These are phyloP conservation scores for Blastomyces percursus DNA, from an alignment of 2,329 filamentous ascomycete species.

Conservation along the genomic window DNA sequence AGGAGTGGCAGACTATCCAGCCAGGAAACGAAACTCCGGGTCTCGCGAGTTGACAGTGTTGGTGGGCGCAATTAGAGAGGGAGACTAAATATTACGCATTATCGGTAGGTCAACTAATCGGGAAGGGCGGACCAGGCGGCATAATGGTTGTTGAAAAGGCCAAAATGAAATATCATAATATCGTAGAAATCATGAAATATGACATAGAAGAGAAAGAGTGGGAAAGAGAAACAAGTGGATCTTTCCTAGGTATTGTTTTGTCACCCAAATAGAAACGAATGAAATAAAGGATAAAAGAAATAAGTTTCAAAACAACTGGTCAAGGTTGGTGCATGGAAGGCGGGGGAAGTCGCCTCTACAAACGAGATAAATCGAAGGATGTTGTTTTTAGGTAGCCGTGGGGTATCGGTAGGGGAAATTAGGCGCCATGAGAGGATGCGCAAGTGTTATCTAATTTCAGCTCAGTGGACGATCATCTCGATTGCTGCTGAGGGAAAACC, in stretches of 20 bases:
- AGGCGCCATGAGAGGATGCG: neutral
- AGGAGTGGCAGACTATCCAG: neutral
- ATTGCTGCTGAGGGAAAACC: neutral
- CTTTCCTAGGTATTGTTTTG: neutral
- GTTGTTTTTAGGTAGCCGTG: neutral
- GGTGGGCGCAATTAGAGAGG: neutral
- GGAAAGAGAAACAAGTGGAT: constrained; percentile 5
- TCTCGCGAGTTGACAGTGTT: neutral
- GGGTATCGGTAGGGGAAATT: neutral
- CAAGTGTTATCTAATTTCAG: neutral
- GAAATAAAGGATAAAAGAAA: constrained; percentile 3
- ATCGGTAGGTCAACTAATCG: neutral
- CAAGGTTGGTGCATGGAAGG: neutral
- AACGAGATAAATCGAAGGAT: neutral
- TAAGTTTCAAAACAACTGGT: neutral
- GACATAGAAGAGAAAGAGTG: constrained; percentile 10
- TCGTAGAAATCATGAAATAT: constrained; percentile 12
- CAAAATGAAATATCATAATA: constrained; percentile 15
- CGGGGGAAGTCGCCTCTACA: neutral
- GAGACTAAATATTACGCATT: neutral
- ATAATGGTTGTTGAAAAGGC: neutral
- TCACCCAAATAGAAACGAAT: neutral
- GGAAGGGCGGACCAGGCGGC: neutral
- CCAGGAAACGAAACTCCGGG: neutral
- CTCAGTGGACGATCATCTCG: constrained; percentile 12